Percentiles rank a stretch among this genome's conserved stretches.
Conservation (phyloP, 2,329 filamentous ascomycete species). For the Apiospora marii region DNA sequence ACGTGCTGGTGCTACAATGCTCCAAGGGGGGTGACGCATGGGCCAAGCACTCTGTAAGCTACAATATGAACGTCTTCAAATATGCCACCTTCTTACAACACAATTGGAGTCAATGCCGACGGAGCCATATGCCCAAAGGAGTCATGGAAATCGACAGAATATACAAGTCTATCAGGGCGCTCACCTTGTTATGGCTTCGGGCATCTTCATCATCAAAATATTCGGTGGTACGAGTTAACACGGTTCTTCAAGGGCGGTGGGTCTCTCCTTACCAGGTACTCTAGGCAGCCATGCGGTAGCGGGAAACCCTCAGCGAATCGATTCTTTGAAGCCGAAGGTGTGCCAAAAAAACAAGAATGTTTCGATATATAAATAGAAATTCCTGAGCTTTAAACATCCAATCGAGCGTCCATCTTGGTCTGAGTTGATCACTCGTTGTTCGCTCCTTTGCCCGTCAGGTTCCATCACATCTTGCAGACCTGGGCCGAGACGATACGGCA, state of each 20-base stretch:
- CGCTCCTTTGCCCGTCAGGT: not conserved
- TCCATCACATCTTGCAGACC: not conserved
- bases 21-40: too few species aligned
- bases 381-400: not conserved
- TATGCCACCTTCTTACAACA: too few species aligned
- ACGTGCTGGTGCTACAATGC: too few species aligned
- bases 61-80: too few species aligned
- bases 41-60: too few species aligned
- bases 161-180: too few species aligned
- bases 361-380: not conserved
- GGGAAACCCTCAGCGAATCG: not conserved
- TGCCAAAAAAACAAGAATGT: not conserved
- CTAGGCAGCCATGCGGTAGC: not conserved
- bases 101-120: too few species aligned
- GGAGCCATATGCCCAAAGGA: too few species aligned
- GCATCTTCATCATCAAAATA: too few species aligned
- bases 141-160: too few species aligned
- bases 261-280: not conserved
- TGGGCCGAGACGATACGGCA: not conserved
- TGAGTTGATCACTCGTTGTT: not conserved
- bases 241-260: not conserved
- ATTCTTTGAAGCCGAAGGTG: not conserved
- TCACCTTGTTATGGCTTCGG: too few species aligned
- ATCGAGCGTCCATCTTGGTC: not conserved
- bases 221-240: not conserved